Evolutionary conservation across 352 stramenopile species (phyloP).

Genomic region (Globisporangium polare): DNA sequence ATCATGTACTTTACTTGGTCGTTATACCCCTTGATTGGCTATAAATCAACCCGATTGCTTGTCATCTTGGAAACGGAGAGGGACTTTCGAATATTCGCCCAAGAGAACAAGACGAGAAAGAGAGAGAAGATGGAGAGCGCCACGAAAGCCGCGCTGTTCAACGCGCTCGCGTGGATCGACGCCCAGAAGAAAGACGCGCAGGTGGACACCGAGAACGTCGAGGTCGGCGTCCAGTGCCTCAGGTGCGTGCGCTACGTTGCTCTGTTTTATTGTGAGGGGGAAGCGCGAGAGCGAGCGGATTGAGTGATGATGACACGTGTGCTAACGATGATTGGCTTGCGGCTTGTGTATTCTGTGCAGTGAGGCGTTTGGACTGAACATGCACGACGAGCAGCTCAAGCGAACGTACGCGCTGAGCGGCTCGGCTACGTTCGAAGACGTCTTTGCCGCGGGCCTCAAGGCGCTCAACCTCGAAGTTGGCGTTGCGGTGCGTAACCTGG

Average conservation of each 20-base stretch:
- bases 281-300: neutral
- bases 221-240: conserved; percentile 63
- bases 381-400: conserved; percentile 55
- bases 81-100: conserved; percentile 18
- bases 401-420: conserved; percentile 40
- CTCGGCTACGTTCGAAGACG: conserved; percentile 49
- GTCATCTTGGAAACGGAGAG: conserved; percentile 5
- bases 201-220: conserved; percentile 59
- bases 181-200: conserved; percentile 49
- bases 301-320: conserved; percentile 9
- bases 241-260: conserved; percentile 23
- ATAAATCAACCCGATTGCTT: conserved; percentile 1
- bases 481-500: conserved; percentile 3
- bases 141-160: conserved; percentile 54
- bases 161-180: conserved; percentile 70
- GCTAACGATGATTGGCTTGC: neutral
- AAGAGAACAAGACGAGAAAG: neutral
- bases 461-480: conserved; percentile 51
- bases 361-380: conserved; percentile 66
- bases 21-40: conserved; percentile 11
- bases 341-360: conserved; percentile 21
- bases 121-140: conserved; percentile 25
- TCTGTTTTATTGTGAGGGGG: neutral
- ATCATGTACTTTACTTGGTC: neutral
- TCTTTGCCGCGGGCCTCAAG: conserved; percentile 68